Conservation (phyloP, 306 rosid species). For the Coriaria nepalensis region DNA sequence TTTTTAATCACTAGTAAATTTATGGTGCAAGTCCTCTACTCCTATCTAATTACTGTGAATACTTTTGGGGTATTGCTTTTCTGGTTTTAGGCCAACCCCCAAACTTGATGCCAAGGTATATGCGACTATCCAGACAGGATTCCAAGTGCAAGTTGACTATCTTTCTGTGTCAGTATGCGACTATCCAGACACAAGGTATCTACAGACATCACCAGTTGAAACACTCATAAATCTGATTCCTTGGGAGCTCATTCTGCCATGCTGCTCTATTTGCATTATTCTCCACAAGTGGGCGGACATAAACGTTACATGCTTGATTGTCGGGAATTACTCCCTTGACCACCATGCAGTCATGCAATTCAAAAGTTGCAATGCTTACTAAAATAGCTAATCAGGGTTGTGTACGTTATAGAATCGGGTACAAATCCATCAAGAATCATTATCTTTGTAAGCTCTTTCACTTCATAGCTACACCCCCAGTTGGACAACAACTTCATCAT, state of each 20-base stretch:
- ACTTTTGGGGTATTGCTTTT: too few relatives aligned
- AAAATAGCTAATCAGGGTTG: slow-evolving; percentile 31
- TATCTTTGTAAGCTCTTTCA: slow-evolving; percentile 33
- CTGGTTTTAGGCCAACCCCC: too few relatives aligned
- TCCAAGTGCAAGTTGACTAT: too few relatives aligned
- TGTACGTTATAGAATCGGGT: slow-evolving; percentile 42
- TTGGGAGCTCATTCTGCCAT: slow-evolving; percentile 9
- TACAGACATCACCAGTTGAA: too few relatives aligned
- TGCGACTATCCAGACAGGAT: slow-evolving; percentile 6
- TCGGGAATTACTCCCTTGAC: slow-evolving; percentile 40
- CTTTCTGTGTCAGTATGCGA: too few relatives aligned
- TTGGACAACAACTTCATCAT: slow-evolving; percentile 40
- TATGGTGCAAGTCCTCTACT: slow-evolving; percentile 10
- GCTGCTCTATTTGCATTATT: slow-evolving; percentile 2
- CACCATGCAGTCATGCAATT: slow-evolving; percentile 42
- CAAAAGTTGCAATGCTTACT: slow-evolving; percentile 23
- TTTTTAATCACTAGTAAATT: background rate
- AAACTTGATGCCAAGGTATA: background rate
- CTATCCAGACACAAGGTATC: too few relatives aligned
- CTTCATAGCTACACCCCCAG: slow-evolving; percentile 24
- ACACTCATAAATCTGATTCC: slow-evolving; percentile 2
- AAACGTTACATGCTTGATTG: slow-evolving; percentile 18
- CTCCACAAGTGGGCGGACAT: slow-evolving; percentile 26
- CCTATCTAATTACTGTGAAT: slow-evolving; percentile 1
- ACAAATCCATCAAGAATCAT: slow-evolving; percentile 28